phyloP scores from a whole-genome alignment of 306 rosid genomes.

The Cercis canadensis region DNA sequence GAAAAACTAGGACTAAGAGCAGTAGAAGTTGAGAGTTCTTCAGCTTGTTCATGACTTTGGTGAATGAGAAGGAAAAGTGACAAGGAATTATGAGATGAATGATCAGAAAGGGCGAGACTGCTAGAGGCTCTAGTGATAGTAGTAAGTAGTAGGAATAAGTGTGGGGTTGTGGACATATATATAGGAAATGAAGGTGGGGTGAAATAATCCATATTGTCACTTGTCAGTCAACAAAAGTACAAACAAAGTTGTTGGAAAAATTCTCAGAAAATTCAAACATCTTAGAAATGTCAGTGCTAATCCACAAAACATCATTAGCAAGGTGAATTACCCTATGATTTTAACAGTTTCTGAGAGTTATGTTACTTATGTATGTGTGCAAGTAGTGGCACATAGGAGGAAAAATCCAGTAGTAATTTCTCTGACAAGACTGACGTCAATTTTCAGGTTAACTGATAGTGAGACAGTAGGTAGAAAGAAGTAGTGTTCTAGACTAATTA shows the following conservation, averaged over 20 bases:
- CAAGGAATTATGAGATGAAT: conserved; percentile 15
- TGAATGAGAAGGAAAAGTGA: conserved; percentile 14
- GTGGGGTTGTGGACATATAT: conserved; percentile 41
- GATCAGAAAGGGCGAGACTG: conserved; percentile 5
- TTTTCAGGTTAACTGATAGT: conserved; percentile 3
- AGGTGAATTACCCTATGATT: neutral
- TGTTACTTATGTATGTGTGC: neutral
- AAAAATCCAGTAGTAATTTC: neutral
- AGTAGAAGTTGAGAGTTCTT: conserved; percentile 62
- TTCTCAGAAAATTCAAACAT: conserved; percentile 34
- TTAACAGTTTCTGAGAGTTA: neutral
- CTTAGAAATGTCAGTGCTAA: too few species aligned
- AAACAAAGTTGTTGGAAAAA: conserved; percentile 22
- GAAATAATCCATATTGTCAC: conserved; percentile 2
- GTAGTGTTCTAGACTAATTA: neutral
- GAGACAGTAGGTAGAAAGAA: neutral
- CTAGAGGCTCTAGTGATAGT: conserved; percentile 20
- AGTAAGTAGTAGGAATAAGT: conserved; percentile 37
- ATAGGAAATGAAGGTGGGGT: conserved; percentile 34
- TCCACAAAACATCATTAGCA: neutral
- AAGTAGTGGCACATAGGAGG: neutral
- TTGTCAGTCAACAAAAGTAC: conserved; percentile 15
- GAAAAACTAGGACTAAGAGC: conserved; percentile 53
- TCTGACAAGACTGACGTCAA: neutral
- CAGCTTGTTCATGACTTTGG: conserved; percentile 48